Base-by-base conservation (phyloP, 495 filamentous ascomycete species). In the Thozetella sp. region DNA sequence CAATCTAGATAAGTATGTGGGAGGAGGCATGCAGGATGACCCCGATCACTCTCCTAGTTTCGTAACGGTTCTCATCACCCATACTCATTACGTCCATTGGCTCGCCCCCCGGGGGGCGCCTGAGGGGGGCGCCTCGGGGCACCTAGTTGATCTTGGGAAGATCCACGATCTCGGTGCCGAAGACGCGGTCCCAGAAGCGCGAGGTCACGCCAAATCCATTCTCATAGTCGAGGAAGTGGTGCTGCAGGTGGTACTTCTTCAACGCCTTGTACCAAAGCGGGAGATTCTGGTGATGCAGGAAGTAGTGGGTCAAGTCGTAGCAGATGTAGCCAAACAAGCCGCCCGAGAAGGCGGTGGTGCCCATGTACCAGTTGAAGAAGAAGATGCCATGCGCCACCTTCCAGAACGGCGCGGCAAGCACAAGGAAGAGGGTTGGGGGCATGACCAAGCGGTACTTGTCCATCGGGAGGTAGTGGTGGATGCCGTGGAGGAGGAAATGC, bases 181-280 rank as follows among this genome's bases (percentile, higher is more conserved):
- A 99, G 1, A 98, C 76, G 11, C 74, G 76, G 71, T 99, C 96
- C 96, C 96, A 99, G 83, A 99, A 96, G 40, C 88, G 86, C 77
- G 91, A 97, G n/a, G 95, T 97, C 25, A 99, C 95, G 22, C 96
- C 96, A 62, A 97, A 99, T n/a, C 96, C 96, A 60, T 96, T 93
- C 73, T 97, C 90, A 71, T 90, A 97, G 67, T 99, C 96, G 24
- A 92, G 89, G 70, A 96, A 99, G 77, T 99, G 96, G 71, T 99
- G 96, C 68, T 91, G 85, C 34, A 99, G 88, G 68, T 99, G 96
- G 65, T 96, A 95, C 73, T 96, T 97, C 85, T 97, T 98, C 63
- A 98, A 86, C 57, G 85, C 79, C 70, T 88, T 88, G 73, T 93
- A 97, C 83, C 93, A 94, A 2, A 85, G 72, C 3, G 96, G 95